These are phyloP conservation scores for Amborella trichopoda DNA, from an alignment of 164 flowering plant species.

Conservation along the genomic window DNA sequence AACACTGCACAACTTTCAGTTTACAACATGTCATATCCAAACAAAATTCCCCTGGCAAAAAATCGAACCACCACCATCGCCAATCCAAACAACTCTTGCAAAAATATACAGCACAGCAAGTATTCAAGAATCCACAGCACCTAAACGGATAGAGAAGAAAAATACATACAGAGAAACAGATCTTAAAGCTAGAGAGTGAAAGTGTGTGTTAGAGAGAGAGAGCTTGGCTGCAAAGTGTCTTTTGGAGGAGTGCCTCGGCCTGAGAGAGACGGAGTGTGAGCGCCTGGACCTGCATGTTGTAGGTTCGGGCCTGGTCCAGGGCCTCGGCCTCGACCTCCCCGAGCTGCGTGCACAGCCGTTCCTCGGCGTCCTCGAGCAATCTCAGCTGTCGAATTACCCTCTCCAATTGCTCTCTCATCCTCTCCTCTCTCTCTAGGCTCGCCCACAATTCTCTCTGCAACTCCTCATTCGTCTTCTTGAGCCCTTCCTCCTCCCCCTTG, in stretches of 20 bases:
- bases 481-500: slow-evolving; percentile 6
- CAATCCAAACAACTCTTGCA: too few relatives aligned
- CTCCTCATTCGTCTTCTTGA: slow-evolving; percentile 52
- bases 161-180: too few relatives aligned
- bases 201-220: too few relatives aligned
- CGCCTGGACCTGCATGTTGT: slow-evolving; percentile 26
- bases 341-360: slow-evolving; percentile 59
- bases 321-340: slow-evolving; percentile 82
- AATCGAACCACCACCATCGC: too few relatives aligned
- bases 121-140: too few relatives aligned
- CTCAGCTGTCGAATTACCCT: slow-evolving; percentile 27
- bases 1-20: too few relatives aligned
- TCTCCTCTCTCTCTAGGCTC: slow-evolving; percentile 46
- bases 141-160: too few relatives aligned
- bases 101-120: too few relatives aligned
- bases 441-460: slow-evolving; percentile 41
- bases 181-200: too few relatives aligned
- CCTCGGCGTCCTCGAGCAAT: slow-evolving; percentile 75
- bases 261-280: slow-evolving; percentile 47
- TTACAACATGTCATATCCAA: too few relatives aligned
- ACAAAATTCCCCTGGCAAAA: too few relatives aligned
- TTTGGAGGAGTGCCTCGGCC: slow-evolving; percentile 26
- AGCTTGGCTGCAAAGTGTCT: too few relatives aligned
- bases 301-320: slow-evolving; percentile 45
- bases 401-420: slow-evolving; percentile 36